A percentile compares a stretch with the other conserved stretches of the same genome.
phyloP scores from a whole-genome alignment of 306 rosid species.

The Casuarina glauca region DNA sequence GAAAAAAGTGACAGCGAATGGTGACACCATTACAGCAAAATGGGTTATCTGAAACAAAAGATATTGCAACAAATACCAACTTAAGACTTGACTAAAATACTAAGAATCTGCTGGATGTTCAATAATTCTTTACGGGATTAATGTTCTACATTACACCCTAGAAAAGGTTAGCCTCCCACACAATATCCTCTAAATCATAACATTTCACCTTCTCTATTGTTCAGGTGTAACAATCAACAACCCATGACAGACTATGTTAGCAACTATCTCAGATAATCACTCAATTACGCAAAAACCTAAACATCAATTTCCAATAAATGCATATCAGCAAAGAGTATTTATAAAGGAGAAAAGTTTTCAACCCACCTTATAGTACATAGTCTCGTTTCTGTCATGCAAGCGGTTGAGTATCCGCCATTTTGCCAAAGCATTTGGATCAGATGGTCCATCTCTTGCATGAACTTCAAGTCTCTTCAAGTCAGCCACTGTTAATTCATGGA shows the following conservation, averaged over 20 bases:
- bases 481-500: conserved; percentile 52
- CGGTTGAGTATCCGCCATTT: conserved; percentile 98
- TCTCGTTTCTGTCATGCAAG: conserved; percentile 96
- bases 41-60: background rate
- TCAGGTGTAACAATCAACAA: background rate
- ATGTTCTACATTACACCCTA: background rate
- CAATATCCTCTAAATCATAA: background rate
- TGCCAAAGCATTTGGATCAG: conserved; percentile 93
- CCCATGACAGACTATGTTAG: background rate
- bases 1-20: background rate
- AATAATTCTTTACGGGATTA: background rate
- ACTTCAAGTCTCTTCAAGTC: conserved; percentile 91
- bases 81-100: background rate
- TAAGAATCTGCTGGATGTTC: background rate
- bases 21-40: background rate
- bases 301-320: background rate
- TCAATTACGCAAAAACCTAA: background rate
- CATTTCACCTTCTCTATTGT: background rate
- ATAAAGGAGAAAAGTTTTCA: conserved; percentile 12
- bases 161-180: background rate
- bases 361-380: conserved; percentile 91
- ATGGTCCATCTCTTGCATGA: conserved; percentile 98
- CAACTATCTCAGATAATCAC: conserved; percentile 5
- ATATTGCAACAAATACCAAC: background rate
- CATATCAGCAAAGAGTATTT: background rate